Evolutionary conservation across 257 asterid genomes (phyloP).

Genomic region (Knoxia roxburghii): DNA sequence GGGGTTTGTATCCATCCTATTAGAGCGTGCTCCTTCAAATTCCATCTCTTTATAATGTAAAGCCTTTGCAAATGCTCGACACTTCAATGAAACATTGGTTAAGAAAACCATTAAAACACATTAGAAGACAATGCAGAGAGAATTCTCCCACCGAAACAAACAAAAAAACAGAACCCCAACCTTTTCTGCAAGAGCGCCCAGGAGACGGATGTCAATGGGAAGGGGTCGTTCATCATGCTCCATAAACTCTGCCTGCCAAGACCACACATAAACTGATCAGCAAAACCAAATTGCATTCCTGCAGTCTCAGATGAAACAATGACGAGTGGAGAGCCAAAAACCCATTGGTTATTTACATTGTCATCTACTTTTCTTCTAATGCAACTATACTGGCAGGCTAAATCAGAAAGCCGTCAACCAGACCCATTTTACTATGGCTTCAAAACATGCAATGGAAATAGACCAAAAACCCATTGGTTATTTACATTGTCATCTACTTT

Average conservation of each 20-base stretch:
- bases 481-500: not conserved
- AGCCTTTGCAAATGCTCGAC: slow-evolving; percentile 99
- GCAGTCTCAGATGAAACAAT: slow-evolving; percentile 5
- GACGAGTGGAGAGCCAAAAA: not conserved
- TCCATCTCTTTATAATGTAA: slow-evolving; percentile 97
- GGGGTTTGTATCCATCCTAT: slow-evolving; percentile 89
- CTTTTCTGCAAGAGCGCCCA: slow-evolving; percentile 99
- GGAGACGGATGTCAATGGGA: slow-evolving; percentile 94
- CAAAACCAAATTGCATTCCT: slow-evolving; percentile 10
- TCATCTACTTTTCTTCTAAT: not conserved
- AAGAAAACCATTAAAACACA: slow-evolving; percentile 9
- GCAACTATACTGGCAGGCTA: not conserved
- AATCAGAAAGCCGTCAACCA: not conserved
- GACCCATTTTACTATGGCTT: not conserved
- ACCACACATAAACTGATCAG: slow-evolving; percentile 19
- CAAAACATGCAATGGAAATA: not conserved
- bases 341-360: not conserved
- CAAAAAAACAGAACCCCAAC: slow-evolving; percentile 27
- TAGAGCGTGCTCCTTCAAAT: slow-evolving; percentile 85
- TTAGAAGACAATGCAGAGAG: slow-evolving; percentile 7
- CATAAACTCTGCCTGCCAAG: slow-evolving; percentile 96
- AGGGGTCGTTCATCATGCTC: slow-evolving; percentile 97
- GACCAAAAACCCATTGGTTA: not conserved
- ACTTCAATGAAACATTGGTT: slow-evolving; percentile 45
- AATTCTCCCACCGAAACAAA: slow-evolving; percentile 16